These are phyloP conservation scores for Heimioporus retisporus DNA, from an alignment of 1,284 basidiomycete species.

Conservation along the genomic window DNA sequence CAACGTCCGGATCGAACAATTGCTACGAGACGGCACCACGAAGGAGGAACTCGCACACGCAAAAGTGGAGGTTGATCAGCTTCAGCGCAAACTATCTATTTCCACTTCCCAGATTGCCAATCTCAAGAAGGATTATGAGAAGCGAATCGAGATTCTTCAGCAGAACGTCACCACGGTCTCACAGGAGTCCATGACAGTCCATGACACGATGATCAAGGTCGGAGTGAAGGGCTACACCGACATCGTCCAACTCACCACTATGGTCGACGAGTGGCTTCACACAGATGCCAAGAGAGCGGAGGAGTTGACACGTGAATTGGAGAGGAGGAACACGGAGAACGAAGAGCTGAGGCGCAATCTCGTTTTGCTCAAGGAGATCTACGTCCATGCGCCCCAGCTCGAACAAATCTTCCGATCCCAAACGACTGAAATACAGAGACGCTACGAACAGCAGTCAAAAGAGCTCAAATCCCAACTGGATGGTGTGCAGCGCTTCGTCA, in stretches of 20 bases:
- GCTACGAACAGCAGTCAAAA: not conserved
- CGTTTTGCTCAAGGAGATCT: slow-evolving; percentile 18
- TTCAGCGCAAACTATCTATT: not conserved
- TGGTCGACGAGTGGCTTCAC: slow-evolving; percentile 20
- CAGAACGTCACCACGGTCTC: not conserved
- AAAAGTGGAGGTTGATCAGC: not conserved
- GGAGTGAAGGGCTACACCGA: slow-evolving; percentile 13
- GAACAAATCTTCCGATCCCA: slow-evolving; percentile 22
- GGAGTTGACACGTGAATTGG: slow-evolving; percentile 9
- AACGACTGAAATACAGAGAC: slow-evolving; percentile 5
- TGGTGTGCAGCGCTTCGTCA: slow-evolving; percentile 13
- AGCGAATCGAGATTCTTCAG: not conserved
- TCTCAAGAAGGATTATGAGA: not conserved
- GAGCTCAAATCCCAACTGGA: slow-evolving; percentile 2
- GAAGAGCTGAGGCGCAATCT: slow-evolving; percentile 11
- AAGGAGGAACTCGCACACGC: not conserved
- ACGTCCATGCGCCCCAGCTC: slow-evolving; percentile 16
- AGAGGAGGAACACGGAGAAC: slow-evolving; percentile 19
- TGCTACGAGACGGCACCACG: not conserved
- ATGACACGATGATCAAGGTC: slow-evolving; percentile 3
- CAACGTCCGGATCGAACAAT: slow-evolving; percentile 2
- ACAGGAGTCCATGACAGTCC: not conserved
- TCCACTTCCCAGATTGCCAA: not conserved
- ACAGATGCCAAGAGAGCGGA: not conserved
- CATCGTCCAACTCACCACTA: slow-evolving; percentile 18